phyloP scores from a whole-genome alignment of 257 asterid genomes.

The Coffea eugenioides region DNA sequence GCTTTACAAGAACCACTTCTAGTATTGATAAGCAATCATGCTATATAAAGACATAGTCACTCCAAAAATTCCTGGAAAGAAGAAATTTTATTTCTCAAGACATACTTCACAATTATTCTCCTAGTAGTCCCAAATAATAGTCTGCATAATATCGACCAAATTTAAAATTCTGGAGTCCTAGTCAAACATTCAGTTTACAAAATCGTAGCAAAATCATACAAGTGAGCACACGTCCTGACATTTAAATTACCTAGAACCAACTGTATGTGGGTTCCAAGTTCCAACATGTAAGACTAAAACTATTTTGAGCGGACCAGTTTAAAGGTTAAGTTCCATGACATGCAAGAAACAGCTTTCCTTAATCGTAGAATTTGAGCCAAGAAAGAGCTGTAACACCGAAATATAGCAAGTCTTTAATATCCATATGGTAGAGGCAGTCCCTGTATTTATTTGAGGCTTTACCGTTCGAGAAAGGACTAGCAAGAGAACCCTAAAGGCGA shows the following conservation, averaged over 20 bases:
- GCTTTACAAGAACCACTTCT: not conserved
- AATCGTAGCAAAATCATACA: not conserved
- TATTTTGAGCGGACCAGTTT: not conserved
- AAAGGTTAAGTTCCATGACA: not conserved
- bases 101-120: not conserved
- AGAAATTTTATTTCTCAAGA: not conserved
- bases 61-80: not conserved
- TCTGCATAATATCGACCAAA: too few relatives aligned
- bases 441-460: too few relatives aligned
- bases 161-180: not conserved
- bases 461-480: not conserved
- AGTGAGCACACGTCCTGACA: not conserved
- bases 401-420: not conserved
- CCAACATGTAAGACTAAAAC: not conserved
- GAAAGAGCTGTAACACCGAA: not conserved
- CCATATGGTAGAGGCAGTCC: not conserved
- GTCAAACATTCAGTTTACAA: not conserved
- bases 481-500: not conserved
- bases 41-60: not conserved
- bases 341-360: not conserved
- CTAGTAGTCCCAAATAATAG: not conserved
- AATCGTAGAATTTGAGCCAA: not conserved
- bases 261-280: not conserved
- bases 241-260: not conserved
- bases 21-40: not conserved